A percentile compares a stretch with the other conserved stretches of the same genome.
These are phyloP conservation scores for Hymenotorrendiella dingleyae DNA, from an alignment of 2,329 filamentous ascomycete species.

Conservation along the genomic window DNA sequence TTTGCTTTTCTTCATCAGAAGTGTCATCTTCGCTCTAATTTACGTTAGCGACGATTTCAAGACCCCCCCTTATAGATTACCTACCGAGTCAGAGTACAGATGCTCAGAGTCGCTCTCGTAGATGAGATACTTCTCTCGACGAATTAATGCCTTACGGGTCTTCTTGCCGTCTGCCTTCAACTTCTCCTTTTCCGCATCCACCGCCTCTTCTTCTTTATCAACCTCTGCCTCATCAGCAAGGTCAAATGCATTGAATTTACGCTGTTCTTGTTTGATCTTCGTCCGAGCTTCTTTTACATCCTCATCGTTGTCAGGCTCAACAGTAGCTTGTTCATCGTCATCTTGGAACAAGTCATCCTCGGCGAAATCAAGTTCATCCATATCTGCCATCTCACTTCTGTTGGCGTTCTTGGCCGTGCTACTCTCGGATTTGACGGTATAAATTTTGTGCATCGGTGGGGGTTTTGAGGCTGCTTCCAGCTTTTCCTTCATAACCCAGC, in stretches of 20 bases:
- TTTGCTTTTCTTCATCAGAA: slow-evolving; percentile 51
- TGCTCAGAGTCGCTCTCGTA: slow-evolving; percentile 69
- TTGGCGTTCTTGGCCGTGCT: slow-evolving; percentile 55
- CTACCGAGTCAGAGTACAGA: slow-evolving; percentile 49
- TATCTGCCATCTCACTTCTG: slow-evolving; percentile 61
- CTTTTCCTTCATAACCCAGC: slow-evolving; percentile 71
- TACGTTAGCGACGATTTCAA: slow-evolving; percentile 23
- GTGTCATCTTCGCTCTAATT: slow-evolving; percentile 44
- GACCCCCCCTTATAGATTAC: slow-evolving; percentile 18
- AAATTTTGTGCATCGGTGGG: slow-evolving; percentile 45
- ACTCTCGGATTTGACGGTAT: slow-evolving; percentile 61
- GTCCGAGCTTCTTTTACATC: slow-evolving; percentile 67
- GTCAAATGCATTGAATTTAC: slow-evolving; percentile 81
- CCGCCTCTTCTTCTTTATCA: slow-evolving; percentile 33
- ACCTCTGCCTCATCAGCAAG: slow-evolving; percentile 64
- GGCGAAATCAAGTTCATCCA: slow-evolving; percentile 62
- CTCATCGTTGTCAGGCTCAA: slow-evolving; percentile 77
- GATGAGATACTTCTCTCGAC: slow-evolving; percentile 78
- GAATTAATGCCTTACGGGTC: slow-evolving; percentile 74
- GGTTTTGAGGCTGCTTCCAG: slow-evolving; percentile 54
- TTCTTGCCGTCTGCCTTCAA: slow-evolving; percentile 68
- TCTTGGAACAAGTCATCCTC: slow-evolving; percentile 75
- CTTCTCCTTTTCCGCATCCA: slow-evolving; percentile 60
- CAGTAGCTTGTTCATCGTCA: slow-evolving; percentile 72
- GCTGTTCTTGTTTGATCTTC: slow-evolving; percentile 70